Conservation (phyloP, 768 basidiomycete genomes). For the Mycena latifolia region DNA sequence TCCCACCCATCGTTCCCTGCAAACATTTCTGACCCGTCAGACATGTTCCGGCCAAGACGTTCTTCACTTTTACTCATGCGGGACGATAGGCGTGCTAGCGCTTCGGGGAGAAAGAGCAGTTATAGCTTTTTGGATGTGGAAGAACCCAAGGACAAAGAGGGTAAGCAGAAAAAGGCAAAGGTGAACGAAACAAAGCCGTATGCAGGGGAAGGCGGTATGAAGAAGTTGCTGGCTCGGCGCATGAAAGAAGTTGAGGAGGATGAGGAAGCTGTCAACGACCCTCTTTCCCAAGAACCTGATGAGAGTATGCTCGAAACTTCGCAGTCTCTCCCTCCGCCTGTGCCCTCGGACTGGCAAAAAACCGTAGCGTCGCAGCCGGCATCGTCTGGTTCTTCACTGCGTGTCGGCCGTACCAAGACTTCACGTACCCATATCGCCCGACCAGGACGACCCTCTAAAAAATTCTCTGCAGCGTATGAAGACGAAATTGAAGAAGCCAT, state of each 20-base stretch:
- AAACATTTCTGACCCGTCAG: constrained; percentile 58
- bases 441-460: constrained; percentile 59
- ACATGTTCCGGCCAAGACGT: constrained; percentile 72
- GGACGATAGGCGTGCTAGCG: constrained; percentile 64
- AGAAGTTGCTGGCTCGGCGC: constrained; percentile 70
- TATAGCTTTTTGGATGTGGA: constrained; percentile 30
- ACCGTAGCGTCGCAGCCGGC: constrained; percentile 50
- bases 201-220: constrained; percentile 83
- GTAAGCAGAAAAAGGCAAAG: constrained; percentile 52
- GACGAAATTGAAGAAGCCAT: constrained; percentile 60
- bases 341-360: constrained; percentile 40
- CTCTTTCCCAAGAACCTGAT: constrained; percentile 4
- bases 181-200: constrained; percentile 79
- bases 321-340: constrained; percentile 33
- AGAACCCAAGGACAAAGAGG: constrained; percentile 46
- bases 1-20: constrained; percentile 44
- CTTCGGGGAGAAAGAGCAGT: constrained; percentile 55
- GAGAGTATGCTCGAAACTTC: constrained; percentile 28
- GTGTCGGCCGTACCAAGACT: constrained; percentile 72
- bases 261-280: constrained; percentile 37
- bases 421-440: constrained; percentile 73
- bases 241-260: constrained; percentile 39
- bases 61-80: constrained; percentile 68
- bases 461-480: constrained; percentile 77
- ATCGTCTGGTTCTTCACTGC: constrained; percentile 64